Evolutionary conservation across 2,329 filamentous ascomycete genomes (phyloP).

Genomic region (Myriosclerotinia scirpicola): DNA sequence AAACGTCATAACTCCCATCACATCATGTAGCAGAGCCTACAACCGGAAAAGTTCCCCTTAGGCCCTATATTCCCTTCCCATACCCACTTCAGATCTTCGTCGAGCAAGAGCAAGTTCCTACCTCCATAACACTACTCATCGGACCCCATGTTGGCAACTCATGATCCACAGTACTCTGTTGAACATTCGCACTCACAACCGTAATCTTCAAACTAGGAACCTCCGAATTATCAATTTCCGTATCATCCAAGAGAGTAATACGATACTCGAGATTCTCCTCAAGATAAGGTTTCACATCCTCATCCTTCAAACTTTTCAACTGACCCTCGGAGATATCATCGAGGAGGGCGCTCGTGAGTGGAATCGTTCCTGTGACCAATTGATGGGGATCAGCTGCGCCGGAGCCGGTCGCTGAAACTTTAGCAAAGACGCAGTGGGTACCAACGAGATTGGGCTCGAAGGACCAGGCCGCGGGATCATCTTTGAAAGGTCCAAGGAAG

Average conservation of each 20-base stretch:
- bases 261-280: slow-evolving; percentile 35
- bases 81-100: neutral
- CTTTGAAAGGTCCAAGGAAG: slow-evolving; percentile 56
- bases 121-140: neutral
- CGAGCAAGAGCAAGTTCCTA: neutral
- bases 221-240: slow-evolving; percentile 26
- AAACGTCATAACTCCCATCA: neutral
- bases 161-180: slow-evolving; percentile 12
- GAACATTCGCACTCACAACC: slow-evolving; percentile 30
- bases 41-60: neutral
- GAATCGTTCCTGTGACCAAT: slow-evolving; percentile 45
- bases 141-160: slow-evolving; percentile 19
- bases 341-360: slow-evolving; percentile 46
- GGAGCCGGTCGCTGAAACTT: slow-evolving; percentile 21
- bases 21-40: neutral
- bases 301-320: slow-evolving; percentile 37
- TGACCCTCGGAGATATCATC: slow-evolving; percentile 36
- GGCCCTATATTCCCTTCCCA: neutral
- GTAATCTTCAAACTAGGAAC: slow-evolving; percentile 35
- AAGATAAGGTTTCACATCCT: slow-evolving; percentile 35
- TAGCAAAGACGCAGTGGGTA: slow-evolving; percentile 43
- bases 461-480: slow-evolving; percentile 34
- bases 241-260: slow-evolving; percentile 32
- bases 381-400: slow-evolving; percentile 32
- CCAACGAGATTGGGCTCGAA: slow-evolving; percentile 38